A percentile compares a stretch with the other conserved stretches of the same genome.
phyloP scores from a whole-genome alignment of 2,329 filamentous ascomycete species.

The Diaporthe nobilis region DNA sequence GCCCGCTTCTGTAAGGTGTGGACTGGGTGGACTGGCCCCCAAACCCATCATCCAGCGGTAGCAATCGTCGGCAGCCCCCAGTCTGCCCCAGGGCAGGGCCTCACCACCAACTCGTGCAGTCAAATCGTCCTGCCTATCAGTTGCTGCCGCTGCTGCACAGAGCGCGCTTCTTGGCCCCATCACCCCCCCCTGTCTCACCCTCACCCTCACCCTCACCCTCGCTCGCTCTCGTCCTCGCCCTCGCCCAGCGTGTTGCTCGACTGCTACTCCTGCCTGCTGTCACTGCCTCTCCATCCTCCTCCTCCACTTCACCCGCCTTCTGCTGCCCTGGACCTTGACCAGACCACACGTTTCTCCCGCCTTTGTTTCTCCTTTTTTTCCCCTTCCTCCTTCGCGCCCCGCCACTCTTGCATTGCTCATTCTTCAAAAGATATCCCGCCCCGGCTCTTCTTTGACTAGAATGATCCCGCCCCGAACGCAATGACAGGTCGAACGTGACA shows the following conservation, averaged over 20 bases:
- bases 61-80: not conserved
- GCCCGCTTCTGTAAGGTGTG: not conserved
- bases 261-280: not conserved
- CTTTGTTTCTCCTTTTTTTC: slow-evolving; percentile 17
- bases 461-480: slow-evolving; percentile 36
- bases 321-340: slow-evolving; percentile 22
- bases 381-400: slow-evolving; percentile 5
- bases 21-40: slow-evolving; percentile 10
- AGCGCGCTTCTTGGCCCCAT: slow-evolving; percentile 28
- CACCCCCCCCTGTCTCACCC: slow-evolving; percentile 22
- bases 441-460: slow-evolving; percentile 32
- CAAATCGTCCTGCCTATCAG: slow-evolving; percentile 28
- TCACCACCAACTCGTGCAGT: slow-evolving; percentile 34
- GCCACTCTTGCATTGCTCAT: slow-evolving; percentile 18
- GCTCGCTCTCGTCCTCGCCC: slow-evolving; percentile 20
- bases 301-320: not conserved
- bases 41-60: not conserved
- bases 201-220: slow-evolving; percentile 9
- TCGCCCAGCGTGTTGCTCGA: slow-evolving; percentile 25
- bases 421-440: slow-evolving; percentile 28
- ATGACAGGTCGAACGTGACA: slow-evolving; percentile 40
- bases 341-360: slow-evolving; percentile 23
- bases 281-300: not conserved
- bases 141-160: slow-evolving; percentile 8
- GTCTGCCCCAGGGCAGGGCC: not conserved